phyloP scores from a whole-genome alignment of 305 asterid species.

The Plantago lanceolata region DNA sequence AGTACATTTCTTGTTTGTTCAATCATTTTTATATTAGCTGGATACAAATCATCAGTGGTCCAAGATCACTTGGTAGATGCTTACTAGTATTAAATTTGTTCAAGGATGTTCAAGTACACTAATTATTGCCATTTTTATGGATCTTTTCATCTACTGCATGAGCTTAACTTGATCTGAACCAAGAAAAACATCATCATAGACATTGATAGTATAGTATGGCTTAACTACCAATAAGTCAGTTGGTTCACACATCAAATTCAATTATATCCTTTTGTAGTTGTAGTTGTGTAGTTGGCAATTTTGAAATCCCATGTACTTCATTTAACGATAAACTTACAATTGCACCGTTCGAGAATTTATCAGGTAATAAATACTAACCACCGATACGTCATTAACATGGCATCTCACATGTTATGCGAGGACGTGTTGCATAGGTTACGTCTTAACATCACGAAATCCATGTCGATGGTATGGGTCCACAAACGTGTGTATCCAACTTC shows the following conservation, averaged over 20 bases:
- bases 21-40: neutral
- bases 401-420: no score
- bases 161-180: neutral
- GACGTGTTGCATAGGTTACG: no score
- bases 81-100: neutral
- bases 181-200: neutral
- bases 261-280: no score
- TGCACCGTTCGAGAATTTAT: no score
- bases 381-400: no score
- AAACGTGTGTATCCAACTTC: no score
- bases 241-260: slow-evolving; percentile 7
- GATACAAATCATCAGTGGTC: neutral
- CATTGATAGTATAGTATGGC: neutral
- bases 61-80: slow-evolving; percentile 1
- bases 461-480: no score
- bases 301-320: no score
- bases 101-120: slow-evolving; percentile 7
- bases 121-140: neutral
- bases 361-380: no score
- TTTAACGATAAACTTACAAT: no score
- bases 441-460: no score
- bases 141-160: slow-evolving; percentile 1
- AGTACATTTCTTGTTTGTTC: neutral
- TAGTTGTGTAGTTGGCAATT: no score
- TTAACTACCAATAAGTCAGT: neutral